phyloP scores from a whole-genome alignment of 352 stramenopile genomes.

The Pythium phragmiticola region DNA sequence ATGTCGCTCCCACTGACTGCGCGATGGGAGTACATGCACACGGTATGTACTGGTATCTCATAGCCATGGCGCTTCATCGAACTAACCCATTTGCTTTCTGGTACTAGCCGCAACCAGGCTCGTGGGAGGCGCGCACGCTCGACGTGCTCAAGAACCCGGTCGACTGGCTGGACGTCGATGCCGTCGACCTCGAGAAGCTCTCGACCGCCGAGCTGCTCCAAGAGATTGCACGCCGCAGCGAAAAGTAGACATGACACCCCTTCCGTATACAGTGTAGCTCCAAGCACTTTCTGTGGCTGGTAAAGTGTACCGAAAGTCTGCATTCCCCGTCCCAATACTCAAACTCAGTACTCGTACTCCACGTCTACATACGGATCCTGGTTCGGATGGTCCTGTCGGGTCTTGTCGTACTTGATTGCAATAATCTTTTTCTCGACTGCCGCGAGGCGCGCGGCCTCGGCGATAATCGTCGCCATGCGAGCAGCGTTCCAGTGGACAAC shows the following conservation, averaged over 20 bases:
- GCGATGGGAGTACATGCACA: slow-evolving; percentile 95
- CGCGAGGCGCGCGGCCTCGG: slow-evolving; percentile 66
- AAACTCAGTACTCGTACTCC: slow-evolving; percentile 36
- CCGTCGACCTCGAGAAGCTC: slow-evolving; percentile 65
- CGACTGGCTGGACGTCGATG: slow-evolving; percentile 91
- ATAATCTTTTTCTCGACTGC: slow-evolving; percentile 66
- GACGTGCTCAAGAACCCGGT: slow-evolving; percentile 92
- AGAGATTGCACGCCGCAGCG: slow-evolving; percentile 75
- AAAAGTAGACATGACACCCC: slow-evolving; percentile 16
- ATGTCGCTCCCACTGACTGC: slow-evolving; percentile 98
- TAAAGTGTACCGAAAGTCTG: too few species aligned
- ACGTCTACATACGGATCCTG: slow-evolving; percentile 55
- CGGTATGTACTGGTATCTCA: slow-evolving; percentile 21
- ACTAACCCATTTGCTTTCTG: too few species aligned
- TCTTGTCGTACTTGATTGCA: slow-evolving; percentile 57
- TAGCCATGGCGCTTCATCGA: too few species aligned
- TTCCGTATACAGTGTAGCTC: too few species aligned
- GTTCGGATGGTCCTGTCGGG: slow-evolving; percentile 37
- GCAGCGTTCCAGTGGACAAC: slow-evolving; percentile 67
- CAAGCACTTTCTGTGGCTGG: too few species aligned
- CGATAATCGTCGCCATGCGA: slow-evolving; percentile 77
- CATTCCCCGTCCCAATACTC: too few species aligned
- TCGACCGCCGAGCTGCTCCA: slow-evolving; percentile 73
- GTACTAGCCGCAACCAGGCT: slow-evolving; percentile 74
- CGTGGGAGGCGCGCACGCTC: slow-evolving; percentile 92